Base-by-base conservation (phyloP, 495 filamentous ascomycete genomes). In the Evansstolkia leycettana region DNA sequence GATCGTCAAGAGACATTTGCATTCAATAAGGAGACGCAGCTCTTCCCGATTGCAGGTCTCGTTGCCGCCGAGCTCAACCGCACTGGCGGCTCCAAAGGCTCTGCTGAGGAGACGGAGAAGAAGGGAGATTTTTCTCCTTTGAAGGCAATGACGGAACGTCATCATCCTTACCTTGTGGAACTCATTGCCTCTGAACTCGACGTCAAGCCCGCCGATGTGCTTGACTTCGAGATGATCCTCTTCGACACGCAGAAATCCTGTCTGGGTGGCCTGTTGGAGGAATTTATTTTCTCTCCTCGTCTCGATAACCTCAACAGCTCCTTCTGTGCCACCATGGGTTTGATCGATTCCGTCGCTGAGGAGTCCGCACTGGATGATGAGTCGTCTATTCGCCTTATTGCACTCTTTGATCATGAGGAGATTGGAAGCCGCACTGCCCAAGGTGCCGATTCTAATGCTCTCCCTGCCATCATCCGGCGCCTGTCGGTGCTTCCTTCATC, bases 401-500 rank as follows among this genome's bases (percentile, higher is more conserved):
- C 85, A 15, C 77, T 87, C 46, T 99, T 96, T 54, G 90, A 99
- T 54, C 90, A 99, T 63, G 90, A 99, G 55, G 90, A 99, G 50
- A 88, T 96, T 48, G 92, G 90, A 31, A 92, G 83, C 42, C 71
- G 69, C 23, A 89, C 82, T 7, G 87, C 90, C 5, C 92, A 99
- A 46, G 90, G 90, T 45, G 90, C 90, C 2, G 76, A 88, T 58
- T 94, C 86, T 3, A 94, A 93, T 57, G 66, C 93, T 15, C 75
- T 99, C 3, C 92, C 90, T 0, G 74, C 85, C 19, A 75, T 99
- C 28, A 73, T 95, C 36, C 81, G 85, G 24, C 82, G 90, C 28
- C 73, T 99, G 14, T 90, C 84, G 5, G 77, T 85, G 16, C 65
- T 95, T 33, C 76, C 82, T 0, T 64, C 70, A 13, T 48, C 50